Evolutionary conservation across 2,329 filamentous ascomycete genomes (phyloP).

Genomic region (Colletotrichum plurivorum): DNA sequence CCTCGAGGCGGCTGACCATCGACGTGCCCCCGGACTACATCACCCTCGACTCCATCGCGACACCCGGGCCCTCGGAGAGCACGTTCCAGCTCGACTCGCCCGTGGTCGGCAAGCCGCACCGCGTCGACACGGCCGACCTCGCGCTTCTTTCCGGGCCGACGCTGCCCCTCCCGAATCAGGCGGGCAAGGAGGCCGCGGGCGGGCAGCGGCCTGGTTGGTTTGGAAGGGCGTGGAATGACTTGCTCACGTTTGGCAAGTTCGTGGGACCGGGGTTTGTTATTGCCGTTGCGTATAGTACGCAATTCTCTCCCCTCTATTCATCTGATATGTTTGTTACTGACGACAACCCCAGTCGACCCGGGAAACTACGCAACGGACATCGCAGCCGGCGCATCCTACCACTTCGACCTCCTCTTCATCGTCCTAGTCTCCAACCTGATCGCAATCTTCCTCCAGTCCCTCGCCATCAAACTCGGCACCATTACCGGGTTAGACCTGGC

Average conservation of each 20-base stretch:
- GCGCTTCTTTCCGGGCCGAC: slow-evolving; percentile 9
- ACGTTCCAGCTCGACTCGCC: slow-evolving; percentile 1
- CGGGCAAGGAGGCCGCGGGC: background rate
- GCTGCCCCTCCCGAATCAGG: background rate
- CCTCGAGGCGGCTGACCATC: slow-evolving; percentile 22
- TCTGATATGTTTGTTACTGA: too few relatives aligned
- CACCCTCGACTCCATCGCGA: slow-evolving; percentile 22
- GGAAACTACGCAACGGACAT: slow-evolving; percentile 81
- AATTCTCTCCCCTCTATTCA: too few relatives aligned
- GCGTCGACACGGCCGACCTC: slow-evolving; percentile 1
- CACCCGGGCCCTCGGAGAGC: slow-evolving; percentile 27
- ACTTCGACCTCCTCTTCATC: slow-evolving; percentile 77
- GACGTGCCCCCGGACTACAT: slow-evolving; percentile 28
- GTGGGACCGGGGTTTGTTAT: slow-evolving; percentile 78
- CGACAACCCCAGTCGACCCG: slow-evolving; percentile 61
- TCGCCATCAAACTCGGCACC: slow-evolving; percentile 78
- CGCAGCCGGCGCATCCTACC: slow-evolving; percentile 75
- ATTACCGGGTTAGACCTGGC: slow-evolving; percentile 79
- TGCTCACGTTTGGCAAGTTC: slow-evolving; percentile 49
- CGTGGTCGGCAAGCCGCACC: slow-evolving; percentile 1
- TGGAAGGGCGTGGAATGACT: slow-evolving; percentile 5
- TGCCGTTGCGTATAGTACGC: slow-evolving; percentile 69
- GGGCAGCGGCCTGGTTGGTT: slow-evolving; percentile 3
- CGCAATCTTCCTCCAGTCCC: slow-evolving; percentile 79
- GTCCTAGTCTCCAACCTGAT: slow-evolving; percentile 79